These are phyloP conservation scores for Vitis rupestris DNA, from an alignment of 164 flowering plant species.

Conservation along the genomic window DNA sequence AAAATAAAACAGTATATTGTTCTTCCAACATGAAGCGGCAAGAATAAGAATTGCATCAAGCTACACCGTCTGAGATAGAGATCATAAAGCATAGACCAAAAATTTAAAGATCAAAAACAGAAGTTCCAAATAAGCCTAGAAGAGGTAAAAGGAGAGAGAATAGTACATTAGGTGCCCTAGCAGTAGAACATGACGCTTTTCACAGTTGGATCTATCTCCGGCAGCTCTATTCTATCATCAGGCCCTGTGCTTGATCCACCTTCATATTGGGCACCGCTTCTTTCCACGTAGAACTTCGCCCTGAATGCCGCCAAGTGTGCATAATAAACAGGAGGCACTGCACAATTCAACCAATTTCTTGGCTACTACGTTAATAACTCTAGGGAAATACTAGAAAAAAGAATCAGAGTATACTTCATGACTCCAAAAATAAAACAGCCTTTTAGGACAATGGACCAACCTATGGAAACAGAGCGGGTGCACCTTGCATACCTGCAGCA, in stretches of 20 bases:
- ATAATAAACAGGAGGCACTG: conserved; percentile 92
- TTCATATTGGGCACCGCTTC: conserved; percentile 36
- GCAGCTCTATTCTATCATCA: conserved; percentile 37
- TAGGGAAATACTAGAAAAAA: too few relatives aligned
- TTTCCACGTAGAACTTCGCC: conserved; percentile 62
- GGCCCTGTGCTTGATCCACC: conserved; percentile 27
- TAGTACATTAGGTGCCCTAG: conserved; percentile 13
- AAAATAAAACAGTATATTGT: too few relatives aligned
- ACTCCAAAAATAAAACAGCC: background rate
- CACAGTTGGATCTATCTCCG: conserved; percentile 51
- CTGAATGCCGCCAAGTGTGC: conserved; percentile 80
- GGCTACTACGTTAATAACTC: too few relatives aligned
- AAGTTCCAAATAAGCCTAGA: too few relatives aligned
- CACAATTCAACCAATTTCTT: conserved; percentile 7
- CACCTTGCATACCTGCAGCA: conserved; percentile 76
- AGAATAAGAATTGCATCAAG: too few relatives aligned
- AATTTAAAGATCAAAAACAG: too few relatives aligned
- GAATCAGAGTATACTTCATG: too few relatives aligned
- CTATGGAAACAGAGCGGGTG: conserved; percentile 82
- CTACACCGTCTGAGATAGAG: too few relatives aligned
- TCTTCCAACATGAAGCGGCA: too few relatives aligned
- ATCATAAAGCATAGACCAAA: too few relatives aligned
- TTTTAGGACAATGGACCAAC: conserved; percentile 27
- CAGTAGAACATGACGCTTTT: conserved; percentile 78
- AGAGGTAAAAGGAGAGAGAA: too few relatives aligned